phyloP scores from a whole-genome alignment of 305 asterid genomes.

The Rubia balearica region DNA sequence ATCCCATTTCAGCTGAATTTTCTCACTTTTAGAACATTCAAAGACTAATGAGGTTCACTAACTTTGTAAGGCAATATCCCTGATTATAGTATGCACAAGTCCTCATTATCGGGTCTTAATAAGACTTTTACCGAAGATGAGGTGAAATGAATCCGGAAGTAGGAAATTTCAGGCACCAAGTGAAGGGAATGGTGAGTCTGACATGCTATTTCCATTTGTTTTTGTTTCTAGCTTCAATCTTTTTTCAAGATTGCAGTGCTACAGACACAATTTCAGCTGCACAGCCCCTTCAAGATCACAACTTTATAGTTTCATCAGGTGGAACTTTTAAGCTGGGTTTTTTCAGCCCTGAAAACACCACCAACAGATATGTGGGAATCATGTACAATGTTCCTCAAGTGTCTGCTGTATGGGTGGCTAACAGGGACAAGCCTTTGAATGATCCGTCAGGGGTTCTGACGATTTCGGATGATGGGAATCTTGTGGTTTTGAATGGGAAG shows the following conservation, averaged over 20 bases:
- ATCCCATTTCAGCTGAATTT: background rate
- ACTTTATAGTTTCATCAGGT: background rate
- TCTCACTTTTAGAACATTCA: background rate
- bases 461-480: background rate
- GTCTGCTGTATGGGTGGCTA: background rate
- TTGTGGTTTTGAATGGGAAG: background rate
- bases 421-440: background rate
- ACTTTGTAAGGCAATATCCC: background rate
- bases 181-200: background rate
- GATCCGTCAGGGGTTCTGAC: background rate
- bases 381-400: background rate
- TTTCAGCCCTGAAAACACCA: background rate
- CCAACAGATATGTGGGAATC: background rate
- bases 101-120: background rate
- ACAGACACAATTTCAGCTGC: background rate
- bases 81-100: background rate
- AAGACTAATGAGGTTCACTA: background rate
- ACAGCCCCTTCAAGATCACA: background rate
- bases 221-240: background rate
- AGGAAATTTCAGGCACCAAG: background rate
- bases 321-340: background rate
- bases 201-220: background rate
- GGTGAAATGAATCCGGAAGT: background rate
- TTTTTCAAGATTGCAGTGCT: background rate
- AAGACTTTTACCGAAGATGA: background rate